Evolutionary conservation across 768 basidiomycete species (phyloP), one percentile per base, ranked within the genome.

Genomic region (Hericium rajendrae): DNA sequence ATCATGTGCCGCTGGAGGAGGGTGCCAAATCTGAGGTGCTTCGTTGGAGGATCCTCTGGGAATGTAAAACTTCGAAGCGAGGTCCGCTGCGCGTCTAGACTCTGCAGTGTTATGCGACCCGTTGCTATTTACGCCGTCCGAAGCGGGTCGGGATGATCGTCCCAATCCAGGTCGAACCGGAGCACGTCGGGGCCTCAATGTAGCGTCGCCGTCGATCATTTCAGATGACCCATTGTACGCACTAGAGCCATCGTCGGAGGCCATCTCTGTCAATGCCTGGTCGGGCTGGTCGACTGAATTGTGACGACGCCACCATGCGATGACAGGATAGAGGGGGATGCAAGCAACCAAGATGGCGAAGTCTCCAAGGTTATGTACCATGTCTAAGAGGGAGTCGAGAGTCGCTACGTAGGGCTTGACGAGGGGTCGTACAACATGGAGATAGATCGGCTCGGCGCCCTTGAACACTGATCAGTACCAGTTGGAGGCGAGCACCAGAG

Each of bases 381-480:
- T 59, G 55, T 88, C 85, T 28, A 91, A 73, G 12, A 78, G 57
- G 15, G 80, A 73, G 65, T 93, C 91, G 38, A 92, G 70, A 1
- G 84, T 78, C 5, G 73, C 63, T 13, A 80, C 77, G 64, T 93
- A 88, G 6, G 91, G 91, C 65, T 84, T 87, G 64, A 92, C 68
- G 37, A 87, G 65, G 15, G 91, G 91, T 18, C 91, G 86, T 11
- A 93, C 77, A 56, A 91, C 69, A 68, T 93, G 87, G 18, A 93
- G 75, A 64, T 82, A 90, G 48, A 93, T 79, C 6, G 91, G 91
- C 70, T 93, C 91, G 28, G 91, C 88, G 26, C 88, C 89, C 91
- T 93, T 63, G 6, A 55, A 15, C 26, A 52, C 3, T 22, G 28
- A 43, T 62, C 55, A 62, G 52, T 10, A 24, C 20, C 13, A 20